Evolutionary conservation across 148 eudicot genomes (phyloP).

Genomic region (Selenicereus undatus): DNA sequence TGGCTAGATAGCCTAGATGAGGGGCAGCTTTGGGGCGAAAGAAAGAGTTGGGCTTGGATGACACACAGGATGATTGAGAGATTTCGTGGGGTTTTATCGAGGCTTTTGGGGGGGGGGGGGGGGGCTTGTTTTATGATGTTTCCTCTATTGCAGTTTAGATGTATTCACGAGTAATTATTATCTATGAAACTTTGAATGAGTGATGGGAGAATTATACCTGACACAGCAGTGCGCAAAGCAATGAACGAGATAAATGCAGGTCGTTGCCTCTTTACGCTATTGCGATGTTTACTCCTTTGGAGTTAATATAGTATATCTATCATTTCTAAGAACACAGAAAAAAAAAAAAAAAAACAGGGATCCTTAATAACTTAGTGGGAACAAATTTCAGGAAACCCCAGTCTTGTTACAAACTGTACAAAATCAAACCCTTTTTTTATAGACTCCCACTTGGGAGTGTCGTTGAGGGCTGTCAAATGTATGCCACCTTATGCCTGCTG

Average conservation of each 20-base stretch:
- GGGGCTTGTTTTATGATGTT: background rate
- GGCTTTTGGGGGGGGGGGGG: too few species aligned
- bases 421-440: background rate
- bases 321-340: constrained; percentile 33
- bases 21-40: too few species aligned
- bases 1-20: too few species aligned
- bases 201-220: constrained; percentile 97
- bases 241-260: constrained; percentile 99
- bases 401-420: background rate
- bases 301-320: background rate
- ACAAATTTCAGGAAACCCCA: too few species aligned
- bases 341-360: background rate
- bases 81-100: too few species aligned
- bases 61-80: too few species aligned
- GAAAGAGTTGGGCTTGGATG: too few species aligned
- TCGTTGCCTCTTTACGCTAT: constrained; percentile 17
- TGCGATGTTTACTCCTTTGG: background rate
- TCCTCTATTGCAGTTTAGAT: background rate
- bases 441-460: background rate
- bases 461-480: background rate
- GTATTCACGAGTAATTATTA: background rate
- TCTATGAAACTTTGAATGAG: constrained; percentile 43
- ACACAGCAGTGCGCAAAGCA: constrained; percentile 84
- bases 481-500: background rate
- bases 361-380: background rate